These are phyloP conservation scores for Botrytis tulipae DNA, from an alignment of 2,329 filamentous ascomycete species.

Conservation along the genomic window DNA sequence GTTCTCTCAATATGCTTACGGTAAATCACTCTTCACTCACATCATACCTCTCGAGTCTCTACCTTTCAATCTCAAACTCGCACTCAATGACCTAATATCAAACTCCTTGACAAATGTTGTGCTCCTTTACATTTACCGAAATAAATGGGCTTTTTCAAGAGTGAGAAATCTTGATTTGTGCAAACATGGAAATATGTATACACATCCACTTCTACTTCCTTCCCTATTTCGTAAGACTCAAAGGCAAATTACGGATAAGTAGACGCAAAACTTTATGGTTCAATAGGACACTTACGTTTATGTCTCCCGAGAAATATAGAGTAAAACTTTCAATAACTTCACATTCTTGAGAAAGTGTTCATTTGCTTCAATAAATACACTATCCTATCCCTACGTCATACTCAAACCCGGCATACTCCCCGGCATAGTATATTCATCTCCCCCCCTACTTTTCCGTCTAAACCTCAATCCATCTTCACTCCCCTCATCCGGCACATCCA, in stretches of 20 bases:
- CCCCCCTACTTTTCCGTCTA: slow-evolving; percentile 37
- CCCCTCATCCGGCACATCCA: slow-evolving; percentile 38
- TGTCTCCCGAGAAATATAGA: too few relatives aligned
- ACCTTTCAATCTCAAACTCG: not conserved
- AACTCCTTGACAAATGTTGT: not conserved
- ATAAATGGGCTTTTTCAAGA: not conserved
- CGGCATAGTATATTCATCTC: slow-evolving; percentile 40
- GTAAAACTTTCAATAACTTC: not conserved
- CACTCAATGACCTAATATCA: not conserved
- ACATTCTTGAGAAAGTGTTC: not conserved
- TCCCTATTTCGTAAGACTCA: not conserved
- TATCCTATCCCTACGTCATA: slow-evolving; percentile 23
- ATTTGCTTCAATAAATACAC: not conserved
- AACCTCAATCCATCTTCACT: slow-evolving; percentile 35
- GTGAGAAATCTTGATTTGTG: not conserved
- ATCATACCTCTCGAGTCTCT: not conserved
- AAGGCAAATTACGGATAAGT: not conserved
- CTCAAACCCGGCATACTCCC: slow-evolving; percentile 39
- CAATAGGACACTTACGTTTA: not conserved
- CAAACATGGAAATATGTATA: not conserved
- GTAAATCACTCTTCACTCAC: not conserved
- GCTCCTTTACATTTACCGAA: not conserved
- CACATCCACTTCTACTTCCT: not conserved
- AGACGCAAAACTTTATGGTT: not conserved
- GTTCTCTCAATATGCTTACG: not conserved